These are phyloP conservation scores for Scedosporium minutisporum DNA, from an alignment of 2,329 filamentous ascomycete genomes.

Conservation along the genomic window DNA sequence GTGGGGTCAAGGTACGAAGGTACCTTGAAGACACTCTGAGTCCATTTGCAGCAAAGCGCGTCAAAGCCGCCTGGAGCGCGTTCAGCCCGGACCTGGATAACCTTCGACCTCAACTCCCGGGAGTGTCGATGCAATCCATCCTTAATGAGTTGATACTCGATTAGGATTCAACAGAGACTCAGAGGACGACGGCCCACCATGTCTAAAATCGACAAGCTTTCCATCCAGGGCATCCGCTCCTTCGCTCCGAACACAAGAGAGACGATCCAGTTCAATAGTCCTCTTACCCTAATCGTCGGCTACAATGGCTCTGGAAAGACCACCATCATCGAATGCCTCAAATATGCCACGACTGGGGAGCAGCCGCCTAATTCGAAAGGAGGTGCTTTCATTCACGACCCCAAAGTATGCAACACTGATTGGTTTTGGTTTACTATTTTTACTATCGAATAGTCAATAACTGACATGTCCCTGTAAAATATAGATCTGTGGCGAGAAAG, in stretches of 20 bases:
- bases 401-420: constrained; percentile 48
- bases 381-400: constrained; percentile 93
- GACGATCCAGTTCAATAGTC: constrained; percentile 78
- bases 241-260: constrained; percentile 70
- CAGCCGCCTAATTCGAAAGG: constrained; percentile 84
- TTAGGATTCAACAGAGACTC: too few relatives aligned
- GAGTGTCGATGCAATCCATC: too few relatives aligned
- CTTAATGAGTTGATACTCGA: too few relatives aligned
- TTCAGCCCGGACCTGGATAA: not conserved
- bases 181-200: constrained; percentile 21
- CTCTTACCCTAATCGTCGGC: constrained; percentile 90
- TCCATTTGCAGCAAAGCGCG: not conserved
- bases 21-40: too few relatives aligned
- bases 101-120: not conserved
- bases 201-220: constrained; percentile 85
- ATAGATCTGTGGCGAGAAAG: constrained; percentile 59
- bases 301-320: constrained; percentile 98
- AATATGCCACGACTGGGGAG: constrained; percentile 93
- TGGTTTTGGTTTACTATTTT: too few relatives aligned
- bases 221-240: constrained; percentile 74
- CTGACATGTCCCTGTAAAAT: not conserved
- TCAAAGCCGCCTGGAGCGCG: not conserved
- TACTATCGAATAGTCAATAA: too few relatives aligned
- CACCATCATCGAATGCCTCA: constrained; percentile 96
- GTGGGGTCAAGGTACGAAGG: too few relatives aligned